These are phyloP conservation scores for Cryptosporidium sp. DNA, from an alignment of 169 alveolate genomes.

Conservation along the genomic window DNA sequence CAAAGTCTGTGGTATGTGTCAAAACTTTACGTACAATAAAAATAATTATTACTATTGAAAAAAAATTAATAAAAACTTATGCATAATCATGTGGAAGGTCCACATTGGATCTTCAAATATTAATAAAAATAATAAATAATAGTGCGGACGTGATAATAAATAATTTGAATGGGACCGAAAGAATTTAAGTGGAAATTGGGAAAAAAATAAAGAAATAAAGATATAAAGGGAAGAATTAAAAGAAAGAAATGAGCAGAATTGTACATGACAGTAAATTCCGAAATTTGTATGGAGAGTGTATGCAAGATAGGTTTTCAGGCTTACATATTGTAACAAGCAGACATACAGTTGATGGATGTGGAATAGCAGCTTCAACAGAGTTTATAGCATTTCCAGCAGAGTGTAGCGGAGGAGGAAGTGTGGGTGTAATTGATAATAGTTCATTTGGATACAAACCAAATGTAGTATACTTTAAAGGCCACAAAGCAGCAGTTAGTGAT, in stretches of 20 bases:
- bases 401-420: slow-evolving; percentile 71
- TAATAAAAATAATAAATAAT: slow-evolving; percentile 18
- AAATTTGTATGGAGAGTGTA: slow-evolving; percentile 73
- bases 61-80: slow-evolving; percentile 39
- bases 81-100: slow-evolving; percentile 73
- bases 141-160: slow-evolving; percentile 29
- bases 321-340: slow-evolving; percentile 62
- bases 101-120: slow-evolving; percentile 75
- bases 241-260: slow-evolving; percentile 54
- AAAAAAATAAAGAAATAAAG: not conserved
- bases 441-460: slow-evolving; percentile 70
- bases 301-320: slow-evolving; percentile 73
- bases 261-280: slow-evolving; percentile 76
- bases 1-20: slow-evolving; percentile 13
- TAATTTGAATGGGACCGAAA: slow-evolving; percentile 9
- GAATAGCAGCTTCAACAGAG: slow-evolving; percentile 75
- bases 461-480: slow-evolving; percentile 70
- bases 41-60: not conserved
- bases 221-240: not conserved
- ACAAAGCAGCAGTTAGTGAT: slow-evolving; percentile 71
- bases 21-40: slow-evolving; percentile 14
- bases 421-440: slow-evolving; percentile 68
- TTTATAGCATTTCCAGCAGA: slow-evolving; percentile 76
- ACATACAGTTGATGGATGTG: slow-evolving; percentile 76
- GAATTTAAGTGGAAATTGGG: slow-evolving; percentile 10